Percentiles rank a stretch among this genome's conserved stretches.
phyloP scores from a whole-genome alignment of 2,329 filamentous ascomycete species.

The Paraphoma sp. region DNA sequence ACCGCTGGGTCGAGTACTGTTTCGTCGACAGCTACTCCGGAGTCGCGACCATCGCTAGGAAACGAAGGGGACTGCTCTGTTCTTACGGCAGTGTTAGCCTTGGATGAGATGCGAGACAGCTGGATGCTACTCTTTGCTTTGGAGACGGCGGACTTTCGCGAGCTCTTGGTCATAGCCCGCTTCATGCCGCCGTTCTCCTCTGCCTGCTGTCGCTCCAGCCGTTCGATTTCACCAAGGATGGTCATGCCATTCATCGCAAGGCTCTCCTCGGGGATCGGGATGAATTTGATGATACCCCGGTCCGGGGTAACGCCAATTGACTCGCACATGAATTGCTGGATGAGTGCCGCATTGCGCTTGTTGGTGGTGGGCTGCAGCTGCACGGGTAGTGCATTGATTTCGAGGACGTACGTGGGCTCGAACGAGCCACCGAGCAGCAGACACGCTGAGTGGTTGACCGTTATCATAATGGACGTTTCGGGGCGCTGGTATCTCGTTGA shows the following conservation, averaged over 20 bases:
- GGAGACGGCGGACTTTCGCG: constrained; percentile 38
- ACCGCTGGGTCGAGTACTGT: constrained; percentile 23
- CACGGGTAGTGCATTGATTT: constrained; percentile 72
- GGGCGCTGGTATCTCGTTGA: constrained; percentile 78
- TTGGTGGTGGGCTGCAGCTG: constrained; percentile 78
- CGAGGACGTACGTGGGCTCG: constrained; percentile 80
- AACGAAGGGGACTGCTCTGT: constrained; percentile 38
- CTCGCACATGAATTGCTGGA: constrained; percentile 78
- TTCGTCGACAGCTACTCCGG: constrained; percentile 41
- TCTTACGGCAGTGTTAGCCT: constrained; percentile 33
- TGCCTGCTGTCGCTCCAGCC: constrained; percentile 56
- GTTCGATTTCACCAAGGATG: constrained; percentile 70
- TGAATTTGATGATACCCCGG: constrained; percentile 76
- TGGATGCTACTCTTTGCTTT: constrained; percentile 48
- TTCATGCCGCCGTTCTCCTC: constrained; percentile 53
- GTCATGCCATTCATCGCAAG: constrained; percentile 75
- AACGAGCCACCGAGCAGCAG: constrained; percentile 78
- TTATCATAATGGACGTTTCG: constrained; percentile 75
- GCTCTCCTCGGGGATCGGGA: constrained; percentile 73
- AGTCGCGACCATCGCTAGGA: constrained; percentile 45
- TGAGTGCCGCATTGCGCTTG: constrained; percentile 77
- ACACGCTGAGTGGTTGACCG: constrained; percentile 76
- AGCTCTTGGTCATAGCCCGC: constrained; percentile 48
- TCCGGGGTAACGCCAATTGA: constrained; percentile 69
- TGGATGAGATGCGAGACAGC: constrained; percentile 42